Evolutionary conservation across 108 stramenopile genomes (phyloP).

Genomic region (Cyclotella atomus): DNA sequence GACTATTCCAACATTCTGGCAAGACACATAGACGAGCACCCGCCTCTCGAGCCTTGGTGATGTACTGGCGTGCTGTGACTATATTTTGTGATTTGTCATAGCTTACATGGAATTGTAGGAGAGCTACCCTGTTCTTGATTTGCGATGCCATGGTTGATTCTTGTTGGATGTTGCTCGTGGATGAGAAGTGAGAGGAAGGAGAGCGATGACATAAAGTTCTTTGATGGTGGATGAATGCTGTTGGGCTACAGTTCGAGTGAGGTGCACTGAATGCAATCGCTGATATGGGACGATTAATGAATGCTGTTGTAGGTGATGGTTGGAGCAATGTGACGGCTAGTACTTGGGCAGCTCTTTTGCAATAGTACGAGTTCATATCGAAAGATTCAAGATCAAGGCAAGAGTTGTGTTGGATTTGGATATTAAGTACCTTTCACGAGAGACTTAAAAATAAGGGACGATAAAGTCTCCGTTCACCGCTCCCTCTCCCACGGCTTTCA

Average conservation of each 20-base stretch:
- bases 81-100: slow-evolving; percentile 85
- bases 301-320: neutral
- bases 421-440: too few species aligned
- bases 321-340: neutral
- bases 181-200: neutral
- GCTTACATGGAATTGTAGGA: slow-evolving; percentile 92
- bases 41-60: slow-evolving; percentile 66
- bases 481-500: too few species aligned
- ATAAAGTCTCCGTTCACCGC: too few species aligned
- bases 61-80: slow-evolving; percentile 59
- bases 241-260: too few species aligned
- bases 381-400: too few species aligned
- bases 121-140: slow-evolving; percentile 65
- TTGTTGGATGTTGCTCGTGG: neutral
- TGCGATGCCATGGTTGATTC: slow-evolving; percentile 10
- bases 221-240: too few species aligned
- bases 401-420: too few species aligned
- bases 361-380: too few species aligned
- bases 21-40: slow-evolving; percentile 89
- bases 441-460: too few species aligned
- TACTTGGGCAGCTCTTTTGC: neutral
- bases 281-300: neutral
- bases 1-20: slow-evolving; percentile 98
- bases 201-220: neutral
- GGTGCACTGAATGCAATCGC: neutral